Evolutionary conservation across 1,284 basidiomycete species (phyloP), one percentile per base, ranked within the genome.

Genomic region (Takashimella koratensis): DNA sequence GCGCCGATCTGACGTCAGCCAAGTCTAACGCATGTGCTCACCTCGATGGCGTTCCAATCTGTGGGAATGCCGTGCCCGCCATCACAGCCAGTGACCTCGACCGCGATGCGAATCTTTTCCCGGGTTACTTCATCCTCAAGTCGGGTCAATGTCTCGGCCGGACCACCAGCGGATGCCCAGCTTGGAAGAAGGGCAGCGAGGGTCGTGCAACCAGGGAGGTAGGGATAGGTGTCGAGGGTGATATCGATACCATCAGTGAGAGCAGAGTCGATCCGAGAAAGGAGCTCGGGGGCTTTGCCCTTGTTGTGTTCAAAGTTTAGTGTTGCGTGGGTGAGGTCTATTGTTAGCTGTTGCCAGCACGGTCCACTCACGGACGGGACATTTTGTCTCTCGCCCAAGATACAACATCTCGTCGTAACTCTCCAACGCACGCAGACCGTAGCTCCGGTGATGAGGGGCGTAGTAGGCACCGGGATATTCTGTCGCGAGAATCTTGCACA

Each of bases 281-380:
- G 23, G 8, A 76, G 64, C 44, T 66, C 57, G 1, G 56, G 58
- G 4, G 71, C 73, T 43, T 61, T 56, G 22, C 67, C 68, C 21
- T 60, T 59, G 64, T 76, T 76, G 40, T 72, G 70, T 23, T 60
- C 42, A 52, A 74, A 75, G 61, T 76, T 76, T 27, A 76, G 55
- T 3, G 73, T 76, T 8, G 71, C 70, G 47, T 76, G 74, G 3
- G 74, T 76, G 22, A 76, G 62, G 49, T 76, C 70, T 70, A 39
- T 12, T 52, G 56, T 13, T 30, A 43, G 30, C 19, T 27, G 20
- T 13, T 39, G 13, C 24, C 10, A 21, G 19, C 12, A 41, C 20
- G 3, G 41, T 11, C 8, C 11, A 66, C 67, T 57, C 53, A 65
- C 67, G 70, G 20, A 75, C 59, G 16, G 68, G 62, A 54, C 67